These are phyloP conservation scores for Thecamonas trahens DNA, from an alignment of 78 protist species.

Conservation along the genomic window DNA sequence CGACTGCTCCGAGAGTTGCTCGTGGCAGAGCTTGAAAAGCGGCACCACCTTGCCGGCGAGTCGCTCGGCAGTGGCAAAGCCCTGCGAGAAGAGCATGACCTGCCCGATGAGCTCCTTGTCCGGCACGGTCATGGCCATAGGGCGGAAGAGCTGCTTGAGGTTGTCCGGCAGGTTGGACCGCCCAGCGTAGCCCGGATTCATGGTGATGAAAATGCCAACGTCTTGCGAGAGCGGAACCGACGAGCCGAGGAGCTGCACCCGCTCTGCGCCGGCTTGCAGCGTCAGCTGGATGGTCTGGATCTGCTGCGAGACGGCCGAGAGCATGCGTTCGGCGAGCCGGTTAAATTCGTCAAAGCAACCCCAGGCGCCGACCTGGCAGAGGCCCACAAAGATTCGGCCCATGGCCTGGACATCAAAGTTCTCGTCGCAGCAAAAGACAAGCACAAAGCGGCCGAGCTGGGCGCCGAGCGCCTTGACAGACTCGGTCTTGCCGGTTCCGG, in stretches of 20 bases:
- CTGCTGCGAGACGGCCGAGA: conserved; percentile 98
- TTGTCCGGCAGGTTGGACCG: conserved; percentile 98
- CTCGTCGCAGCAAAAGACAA: conserved; percentile 98
- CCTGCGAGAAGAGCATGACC: conserved; percentile 93
- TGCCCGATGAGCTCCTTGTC: conserved; percentile 93
- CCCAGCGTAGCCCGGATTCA: conserved; percentile 99
- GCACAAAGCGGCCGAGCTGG: conserved; percentile 80
- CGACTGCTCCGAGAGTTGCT: conserved; percentile 83
- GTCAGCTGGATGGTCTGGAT: conserved; percentile 92
- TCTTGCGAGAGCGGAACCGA: conserved; percentile 33
- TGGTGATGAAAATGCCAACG: conserved; percentile 96
- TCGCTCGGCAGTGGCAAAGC: conserved; percentile 85
- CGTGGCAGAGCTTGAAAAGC: conserved; percentile 86
- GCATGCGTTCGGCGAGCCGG: conserved; percentile 95
- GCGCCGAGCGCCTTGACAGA: conserved; percentile 89
- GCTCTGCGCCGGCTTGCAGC: conserved; percentile 42
- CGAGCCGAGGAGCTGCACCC: conserved; percentile 61
- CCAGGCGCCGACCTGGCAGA: conserved; percentile 96
- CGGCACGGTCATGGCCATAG: conserved; percentile 89
- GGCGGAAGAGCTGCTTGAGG: conserved; percentile 95
- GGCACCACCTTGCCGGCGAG: conserved; percentile 89
- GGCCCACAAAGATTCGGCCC: conserved; percentile 96
- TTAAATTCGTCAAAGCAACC: conserved; percentile 99
- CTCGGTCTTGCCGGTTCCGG: conserved; percentile 99
- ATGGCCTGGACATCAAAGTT: conserved; percentile 90